These are phyloP conservation scores for Phytophthora pinifolia DNA, from an alignment of 352 stramenopile genomes.

Conservation along the genomic window DNA sequence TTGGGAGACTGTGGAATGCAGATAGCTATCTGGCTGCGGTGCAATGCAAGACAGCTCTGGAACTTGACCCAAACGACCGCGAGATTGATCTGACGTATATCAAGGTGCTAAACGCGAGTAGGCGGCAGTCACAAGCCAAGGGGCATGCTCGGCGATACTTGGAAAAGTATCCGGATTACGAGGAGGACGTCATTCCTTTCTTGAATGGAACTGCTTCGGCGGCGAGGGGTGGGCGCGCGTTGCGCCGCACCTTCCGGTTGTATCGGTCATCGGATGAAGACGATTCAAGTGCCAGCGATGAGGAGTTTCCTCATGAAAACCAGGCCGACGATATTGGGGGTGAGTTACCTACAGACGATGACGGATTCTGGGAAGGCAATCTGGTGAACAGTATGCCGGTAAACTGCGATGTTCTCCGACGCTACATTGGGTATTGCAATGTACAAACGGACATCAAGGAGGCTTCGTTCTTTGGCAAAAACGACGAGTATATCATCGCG, in stretches of 20 bases:
- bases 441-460: conserved; percentile 92
- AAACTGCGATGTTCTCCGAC: conserved; percentile 65
- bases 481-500: conserved; percentile 84
- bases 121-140: conserved; percentile 43
- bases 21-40: conserved; percentile 63
- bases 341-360: conserved; percentile 32
- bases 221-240: background rate
- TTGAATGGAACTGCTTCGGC: conserved; percentile 15
- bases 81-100: conserved; percentile 65
- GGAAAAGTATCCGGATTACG: conserved; percentile 44
- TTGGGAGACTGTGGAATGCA: conserved; percentile 61
- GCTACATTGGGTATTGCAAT: conserved; percentile 89
- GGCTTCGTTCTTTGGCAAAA: conserved; percentile 84
- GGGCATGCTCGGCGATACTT: conserved; percentile 46
- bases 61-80: conserved; percentile 48
- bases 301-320: conserved; percentile 20
- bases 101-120: conserved; percentile 42
- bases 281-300: conserved; percentile 30
- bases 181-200: conserved; percentile 43
- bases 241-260: conserved; percentile 10
- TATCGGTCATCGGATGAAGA: conserved; percentile 31
- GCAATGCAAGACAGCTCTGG: conserved; percentile 64
- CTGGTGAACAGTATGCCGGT: conserved; percentile 39
- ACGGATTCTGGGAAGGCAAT: conserved; percentile 58
- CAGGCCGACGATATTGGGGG: conserved; percentile 16